Evolutionary conservation across 371 early-diverging fungal species (phyloP).

Genomic region (Blakeslea trispora): DNA sequence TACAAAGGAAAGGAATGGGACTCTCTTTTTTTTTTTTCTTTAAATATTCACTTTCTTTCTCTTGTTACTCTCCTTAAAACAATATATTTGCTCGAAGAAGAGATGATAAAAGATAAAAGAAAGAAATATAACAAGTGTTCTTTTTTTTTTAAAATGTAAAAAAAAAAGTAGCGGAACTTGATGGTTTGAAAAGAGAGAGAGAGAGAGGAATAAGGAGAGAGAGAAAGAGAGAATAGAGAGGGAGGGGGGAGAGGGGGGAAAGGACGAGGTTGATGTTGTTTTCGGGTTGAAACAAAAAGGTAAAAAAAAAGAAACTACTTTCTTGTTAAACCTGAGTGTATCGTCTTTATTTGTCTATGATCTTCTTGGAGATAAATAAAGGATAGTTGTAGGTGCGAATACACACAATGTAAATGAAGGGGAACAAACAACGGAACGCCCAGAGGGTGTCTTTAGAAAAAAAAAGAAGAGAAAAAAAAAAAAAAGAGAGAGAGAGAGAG

Average conservation of each 20-base stretch:
- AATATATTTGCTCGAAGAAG: neutral
- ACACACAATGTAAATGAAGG: neutral
- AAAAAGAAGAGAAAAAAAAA: slow-evolving; percentile 7
- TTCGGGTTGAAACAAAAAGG: neutral
- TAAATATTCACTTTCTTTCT: slow-evolving; percentile 3
- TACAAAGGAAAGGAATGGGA: slow-evolving; percentile 24
- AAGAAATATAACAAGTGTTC: slow-evolving; percentile 10
- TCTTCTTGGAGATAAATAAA: neutral
- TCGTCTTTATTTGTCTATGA: neutral
- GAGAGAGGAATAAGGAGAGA: too few relatives aligned
- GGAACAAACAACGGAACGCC: slow-evolving; percentile 6
- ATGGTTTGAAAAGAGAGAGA: too few relatives aligned
- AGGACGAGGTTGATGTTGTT: neutral
- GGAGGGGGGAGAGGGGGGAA: neutral
- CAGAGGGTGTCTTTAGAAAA: neutral
- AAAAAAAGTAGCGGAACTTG: neutral
- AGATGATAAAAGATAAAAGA: neutral
- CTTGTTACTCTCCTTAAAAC: neutral
- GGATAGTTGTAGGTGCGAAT: neutral
- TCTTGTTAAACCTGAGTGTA: neutral
- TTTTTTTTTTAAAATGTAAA: slow-evolving; percentile 3
- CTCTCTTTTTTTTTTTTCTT: slow-evolving; percentile 2
- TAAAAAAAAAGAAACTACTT: neutral
- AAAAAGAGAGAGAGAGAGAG: neutral
- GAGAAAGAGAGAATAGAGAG: too few relatives aligned